Conservation (phyloP, 225 moss, liverwort and hornwort genomes). For the Pseudisothecium myosuroides region DNA sequence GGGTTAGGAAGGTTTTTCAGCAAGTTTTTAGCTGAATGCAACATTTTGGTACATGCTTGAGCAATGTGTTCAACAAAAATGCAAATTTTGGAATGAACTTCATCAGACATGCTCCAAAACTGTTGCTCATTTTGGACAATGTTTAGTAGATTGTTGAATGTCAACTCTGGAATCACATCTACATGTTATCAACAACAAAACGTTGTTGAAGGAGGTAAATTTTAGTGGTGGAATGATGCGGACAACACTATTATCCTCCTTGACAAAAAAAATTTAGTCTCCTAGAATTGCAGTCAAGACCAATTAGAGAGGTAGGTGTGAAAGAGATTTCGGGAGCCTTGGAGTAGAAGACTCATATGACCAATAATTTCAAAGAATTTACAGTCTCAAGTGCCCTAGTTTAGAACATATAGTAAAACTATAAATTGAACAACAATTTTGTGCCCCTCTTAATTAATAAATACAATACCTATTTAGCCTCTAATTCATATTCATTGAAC, state of each 20-base stretch:
- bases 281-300: neutral
- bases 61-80: neutral
- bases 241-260: neutral
- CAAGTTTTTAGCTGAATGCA: neutral
- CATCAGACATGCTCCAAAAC: too few species aligned
- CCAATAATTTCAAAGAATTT: neutral
- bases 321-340: accelerated
- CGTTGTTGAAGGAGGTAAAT: neutral
- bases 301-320: neutral
- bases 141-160: neutral
- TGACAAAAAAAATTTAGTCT: too few species aligned
- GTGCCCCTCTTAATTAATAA: neutral
- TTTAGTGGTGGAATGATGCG: neutral
- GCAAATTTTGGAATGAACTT: neutral
- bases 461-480: neutral
- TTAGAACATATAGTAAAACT: neutral
- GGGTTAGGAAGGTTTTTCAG: neutral
- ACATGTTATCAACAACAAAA: neutral
- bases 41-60: neutral
- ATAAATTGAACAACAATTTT: neutral
- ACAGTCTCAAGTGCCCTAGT: neutral
- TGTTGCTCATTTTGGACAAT: neutral
- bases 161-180: neutral
- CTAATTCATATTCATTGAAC: neutral
- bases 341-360: neutral